phyloP scores from a whole-genome alignment of 2,329 filamentous ascomycete species.

The Lecanoromycetidae sp. region DNA sequence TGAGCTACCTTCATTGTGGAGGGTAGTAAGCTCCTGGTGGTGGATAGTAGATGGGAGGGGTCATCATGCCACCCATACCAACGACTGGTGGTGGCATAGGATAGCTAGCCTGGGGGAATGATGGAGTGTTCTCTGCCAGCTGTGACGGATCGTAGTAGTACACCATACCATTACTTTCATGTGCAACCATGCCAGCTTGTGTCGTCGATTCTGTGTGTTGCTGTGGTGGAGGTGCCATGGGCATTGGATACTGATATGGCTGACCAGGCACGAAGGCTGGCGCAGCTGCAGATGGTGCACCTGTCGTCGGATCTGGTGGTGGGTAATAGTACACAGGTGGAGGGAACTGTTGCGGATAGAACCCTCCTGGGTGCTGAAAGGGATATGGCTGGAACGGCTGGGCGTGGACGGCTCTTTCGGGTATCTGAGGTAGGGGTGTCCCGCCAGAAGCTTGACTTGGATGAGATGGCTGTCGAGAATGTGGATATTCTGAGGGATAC shows the following conservation, averaged over 20 bases:
- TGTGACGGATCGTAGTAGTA: conserved; percentile 85
- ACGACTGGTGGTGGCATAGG: conserved; percentile 42
- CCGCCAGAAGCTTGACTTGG: conserved; percentile 58
- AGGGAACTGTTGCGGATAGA: conserved; percentile 46
- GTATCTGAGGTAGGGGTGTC: conserved; percentile 81
- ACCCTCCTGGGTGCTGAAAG: conserved; percentile 46
- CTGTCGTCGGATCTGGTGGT: conserved; percentile 25
- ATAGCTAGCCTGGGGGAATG: conserved; percentile 43
- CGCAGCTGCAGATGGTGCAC: conserved; percentile 24
- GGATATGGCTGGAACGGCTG: conserved; percentile 72
- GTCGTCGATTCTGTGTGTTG: conserved; percentile 29
- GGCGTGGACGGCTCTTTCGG: conserved; percentile 82
- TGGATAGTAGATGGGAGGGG: conserved; percentile 43
- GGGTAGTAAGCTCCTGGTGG: conserved; percentile 51
- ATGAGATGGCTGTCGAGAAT: conserved; percentile 57
- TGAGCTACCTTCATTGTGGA: conserved; percentile 39
- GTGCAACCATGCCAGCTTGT: conserved; percentile 52
- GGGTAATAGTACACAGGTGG: conserved; percentile 60
- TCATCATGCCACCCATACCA: conserved; percentile 71
- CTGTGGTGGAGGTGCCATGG: conserved; percentile 19
- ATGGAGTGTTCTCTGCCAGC: conserved; percentile 33
- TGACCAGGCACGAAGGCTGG: conserved; percentile 49
- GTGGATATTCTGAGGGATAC: conserved; percentile 44
- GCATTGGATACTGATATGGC: conserved; percentile 30
- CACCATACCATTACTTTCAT: conserved; percentile 90